Conservation (phyloP, 225 moss, liverwort and hornwort species). For the Asterella californica region DNA sequence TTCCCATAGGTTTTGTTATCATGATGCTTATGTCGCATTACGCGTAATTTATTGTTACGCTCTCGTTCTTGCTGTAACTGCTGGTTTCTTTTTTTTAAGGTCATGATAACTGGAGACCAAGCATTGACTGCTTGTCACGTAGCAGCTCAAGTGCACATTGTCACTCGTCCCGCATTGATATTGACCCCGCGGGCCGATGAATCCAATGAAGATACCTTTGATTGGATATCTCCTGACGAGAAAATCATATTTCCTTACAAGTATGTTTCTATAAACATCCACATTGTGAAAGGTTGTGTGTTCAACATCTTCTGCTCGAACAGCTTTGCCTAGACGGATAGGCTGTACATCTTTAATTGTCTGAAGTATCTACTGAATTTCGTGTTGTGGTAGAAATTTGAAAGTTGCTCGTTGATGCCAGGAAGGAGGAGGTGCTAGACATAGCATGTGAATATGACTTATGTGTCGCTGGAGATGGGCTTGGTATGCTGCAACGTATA, state of each 20-base stretch:
- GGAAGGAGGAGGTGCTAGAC: conserved; percentile 63
- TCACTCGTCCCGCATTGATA: conserved; percentile 72
- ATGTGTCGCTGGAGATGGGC: conserved; percentile 89
- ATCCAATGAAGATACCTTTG: conserved; percentile 46
- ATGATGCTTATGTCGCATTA: background rate
- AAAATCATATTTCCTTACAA: conserved; percentile 55
- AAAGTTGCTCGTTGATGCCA: conserved; percentile 22
- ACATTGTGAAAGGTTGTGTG: background rate
- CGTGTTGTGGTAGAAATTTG: background rate
- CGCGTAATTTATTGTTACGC: background rate
- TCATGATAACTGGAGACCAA: conserved; percentile 99
- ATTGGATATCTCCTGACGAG: conserved; percentile 95
- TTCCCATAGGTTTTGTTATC: background rate
- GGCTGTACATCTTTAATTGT: background rate
- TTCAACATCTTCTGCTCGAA: background rate
- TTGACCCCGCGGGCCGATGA: conserved; percentile 58
- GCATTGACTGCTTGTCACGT: conserved; percentile 96
- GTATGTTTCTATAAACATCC: conserved; percentile 24
- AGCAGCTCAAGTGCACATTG: conserved; percentile 85
- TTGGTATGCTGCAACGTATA: conserved; percentile 79
- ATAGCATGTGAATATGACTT: conserved; percentile 69
- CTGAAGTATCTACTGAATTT: background rate
- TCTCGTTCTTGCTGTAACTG: background rate
- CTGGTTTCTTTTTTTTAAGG: conserved; percentile 52
- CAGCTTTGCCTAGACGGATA: background rate